Conservation (phyloP, 1,284 basidiomycete genomes). For the Cutaneotrichosporon sp. region DNA sequence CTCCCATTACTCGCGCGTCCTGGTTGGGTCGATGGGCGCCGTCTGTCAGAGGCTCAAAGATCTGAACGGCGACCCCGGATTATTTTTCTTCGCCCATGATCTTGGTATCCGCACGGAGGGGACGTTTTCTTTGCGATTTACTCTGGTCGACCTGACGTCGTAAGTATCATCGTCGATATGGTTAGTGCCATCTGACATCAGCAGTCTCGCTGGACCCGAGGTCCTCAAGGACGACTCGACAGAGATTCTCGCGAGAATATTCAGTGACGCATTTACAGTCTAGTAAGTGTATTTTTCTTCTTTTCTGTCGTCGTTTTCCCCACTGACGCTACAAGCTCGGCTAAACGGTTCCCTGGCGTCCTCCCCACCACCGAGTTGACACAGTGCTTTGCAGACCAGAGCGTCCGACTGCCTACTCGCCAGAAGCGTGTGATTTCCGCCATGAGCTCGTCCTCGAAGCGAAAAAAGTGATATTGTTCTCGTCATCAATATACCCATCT, state of each 20-base stretch:
- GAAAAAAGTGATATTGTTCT: constrained; percentile 15
- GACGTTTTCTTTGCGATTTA: constrained; percentile 51
- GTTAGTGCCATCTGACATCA: constrained; percentile 2
- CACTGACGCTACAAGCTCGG: constrained; percentile 57
- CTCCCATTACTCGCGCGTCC: constrained; percentile 74
- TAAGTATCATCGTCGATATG: constrained; percentile 23
- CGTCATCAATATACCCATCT: neutral
- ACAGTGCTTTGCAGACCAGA: constrained; percentile 85
- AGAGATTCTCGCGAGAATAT: constrained; percentile 76
- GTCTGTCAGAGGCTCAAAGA: constrained; percentile 78
- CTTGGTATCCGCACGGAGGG: constrained; percentile 83
- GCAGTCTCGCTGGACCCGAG: constrained; percentile 10
- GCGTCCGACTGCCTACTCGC: constrained; percentile 72
- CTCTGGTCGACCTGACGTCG: constrained; percentile 40
- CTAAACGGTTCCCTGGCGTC: constrained; percentile 88
- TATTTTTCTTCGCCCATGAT: constrained; percentile 86
- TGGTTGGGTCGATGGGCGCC: constrained; percentile 80
- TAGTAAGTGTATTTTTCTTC: constrained; percentile 53
- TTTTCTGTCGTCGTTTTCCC: neutral
- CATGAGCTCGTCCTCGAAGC: constrained; percentile 5
- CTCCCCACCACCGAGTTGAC: constrained; percentile 88
- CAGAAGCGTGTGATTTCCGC: constrained; percentile 27
- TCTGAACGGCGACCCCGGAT: constrained; percentile 74
- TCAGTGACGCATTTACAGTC: constrained; percentile 83
- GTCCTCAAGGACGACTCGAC: constrained; percentile 31